Base-by-base conservation (phyloP, 192 early-diverging fungal genomes). In the Phycomyces blakesleeanus region DNA sequence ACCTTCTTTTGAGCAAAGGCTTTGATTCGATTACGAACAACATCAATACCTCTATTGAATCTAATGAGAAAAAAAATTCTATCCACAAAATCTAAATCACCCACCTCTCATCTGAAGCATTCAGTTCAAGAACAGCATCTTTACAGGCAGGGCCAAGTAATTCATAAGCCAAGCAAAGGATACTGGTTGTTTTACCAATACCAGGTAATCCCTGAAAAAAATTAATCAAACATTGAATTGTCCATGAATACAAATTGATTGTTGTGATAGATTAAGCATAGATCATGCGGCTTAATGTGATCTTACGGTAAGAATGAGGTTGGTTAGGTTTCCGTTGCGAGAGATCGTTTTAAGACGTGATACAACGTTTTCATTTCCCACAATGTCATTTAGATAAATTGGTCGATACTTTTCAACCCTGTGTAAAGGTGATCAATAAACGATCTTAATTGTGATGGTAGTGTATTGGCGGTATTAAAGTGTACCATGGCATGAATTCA, bases 1-100 rank as follows among this genome's bases (percentile, higher is more conserved):
- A 99, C 94, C 62, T 98, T 99, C 63, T 94, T 97, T 67, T 99
- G 94, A 10, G 97, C 97, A 88, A 99, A 99, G 77, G 91, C 89
- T 69, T 99, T 99, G 80, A 99, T 97, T 51, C 87, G 81, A 80
- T 96, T 95, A 51, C 97, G 83, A 14, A 99, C 95, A 16, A 97
- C 92, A 40, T 96, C 94, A 57, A 99, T 97, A 26, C 94, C 94
- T 67, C 93, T 92, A 72, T 10, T n/a, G 47, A 24, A 10, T 14
- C n/a, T n/a, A 25, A 64, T 44, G 16, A 55, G 15, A 18, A 14
- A n/a, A 6, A 26, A 0, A 37, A 11, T 42, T 41, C 20, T 11
- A 29, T n/a, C 21, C 55, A 34, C 41, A 0, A 3, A 18, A 39
- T 42, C 21, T 22, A 4, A n/a, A 34, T 7, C 51, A 12, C 61